Percentiles rank a stretch among this genome's conserved stretches.
phyloP scores from a whole-genome alignment of 805 yeast species.

The Zygotorulaspora sp. region DNA sequence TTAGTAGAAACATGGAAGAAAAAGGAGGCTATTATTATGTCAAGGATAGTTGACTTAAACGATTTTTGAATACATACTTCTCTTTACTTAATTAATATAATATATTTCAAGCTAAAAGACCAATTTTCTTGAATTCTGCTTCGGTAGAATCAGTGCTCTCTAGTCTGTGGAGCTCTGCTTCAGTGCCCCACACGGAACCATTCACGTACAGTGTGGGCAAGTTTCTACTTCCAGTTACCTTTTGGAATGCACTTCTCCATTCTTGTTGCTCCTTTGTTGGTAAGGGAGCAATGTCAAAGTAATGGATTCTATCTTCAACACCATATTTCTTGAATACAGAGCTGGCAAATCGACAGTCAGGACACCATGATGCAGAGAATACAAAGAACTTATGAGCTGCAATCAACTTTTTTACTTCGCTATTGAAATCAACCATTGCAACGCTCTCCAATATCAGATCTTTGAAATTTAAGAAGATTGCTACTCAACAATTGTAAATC shows the following conservation, averaged over 20 bases:
- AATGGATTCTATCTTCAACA: conserved; percentile 45
- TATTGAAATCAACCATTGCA: conserved; percentile 25
- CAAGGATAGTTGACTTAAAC: conserved; percentile 6
- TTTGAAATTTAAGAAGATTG: no score
- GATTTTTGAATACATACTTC: not conserved
- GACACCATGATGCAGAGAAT: conserved; percentile 73
- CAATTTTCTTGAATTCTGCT: conserved; percentile 28
- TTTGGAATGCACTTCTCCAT: conserved; percentile 33
- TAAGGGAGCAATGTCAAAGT: conserved; percentile 45
- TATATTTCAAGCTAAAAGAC: conserved; percentile 15
- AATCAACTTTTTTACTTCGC: conserved; percentile 46
- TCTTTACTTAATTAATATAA: not conserved
- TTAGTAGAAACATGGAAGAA: conserved; percentile 26
- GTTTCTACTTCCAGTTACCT: conserved; percentile 33
- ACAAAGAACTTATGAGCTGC: conserved; percentile 46
- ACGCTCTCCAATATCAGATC: no score
- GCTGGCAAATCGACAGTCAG: conserved; percentile 66
- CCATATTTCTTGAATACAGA: conserved; percentile 50
- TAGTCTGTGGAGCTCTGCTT: conserved; percentile 28
- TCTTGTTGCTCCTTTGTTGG: conserved; percentile 27
- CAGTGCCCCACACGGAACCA: conserved; percentile 36
- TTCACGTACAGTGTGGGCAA: conserved; percentile 34
- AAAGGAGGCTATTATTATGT: conserved; percentile 31
- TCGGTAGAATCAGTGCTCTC: conserved; percentile 27
- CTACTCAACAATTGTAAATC: no score